Evolutionary conservation across 371 early-diverging fungal genomes (phyloP), one percentile per base, ranked within the genome.

Genomic region (Zychaea mexicana): DNA sequence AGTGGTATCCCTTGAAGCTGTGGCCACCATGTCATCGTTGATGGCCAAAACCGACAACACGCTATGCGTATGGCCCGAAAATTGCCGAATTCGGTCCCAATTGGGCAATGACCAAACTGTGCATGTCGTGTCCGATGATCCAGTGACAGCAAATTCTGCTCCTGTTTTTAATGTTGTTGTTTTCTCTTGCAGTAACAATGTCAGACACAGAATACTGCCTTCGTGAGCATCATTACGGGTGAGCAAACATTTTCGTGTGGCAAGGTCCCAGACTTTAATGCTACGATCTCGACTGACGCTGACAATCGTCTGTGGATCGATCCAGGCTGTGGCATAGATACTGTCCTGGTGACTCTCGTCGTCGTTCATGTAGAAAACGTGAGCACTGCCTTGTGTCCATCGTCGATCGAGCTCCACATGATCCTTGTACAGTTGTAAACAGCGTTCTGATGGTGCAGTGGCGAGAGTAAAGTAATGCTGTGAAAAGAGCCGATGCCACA

Each of bases 211-310:
- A 1, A 99, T 94, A 2, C 96, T 95, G 1, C 92, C 93, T 13
- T 77, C 79, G 64, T 99, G 63, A 0, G 63, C 98, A 12, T 57
- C 59, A 24, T 24, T 85, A 45, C 53, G 80, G 76, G 60, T 59
- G 22, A 49, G 24, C 30, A 61, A 13, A 36, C 66, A 66, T 9
- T 36, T 31, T 15, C 55, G 56, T 1, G 32, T 33, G 9, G 21
- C 13, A 17, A 91, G 69, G 69, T 94, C 86, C 94, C 94, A 95
- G 30, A 94, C 70, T 60, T 88, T 88, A 47, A 98, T 81, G 2
- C 93, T 90, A 39, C 87, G 82, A 78, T 99, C 99, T 45, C 97
- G 88, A 10, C 97, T 95, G 13, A 98, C 98, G 0, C 93, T 93
- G 6, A 95, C 88, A 28, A 98, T 80, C 33, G 83, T 81, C 39